Evolutionary conservation across 1,139 yeast genomes (phyloP).

Genomic region (Insectozyma bohioensis): DNA sequence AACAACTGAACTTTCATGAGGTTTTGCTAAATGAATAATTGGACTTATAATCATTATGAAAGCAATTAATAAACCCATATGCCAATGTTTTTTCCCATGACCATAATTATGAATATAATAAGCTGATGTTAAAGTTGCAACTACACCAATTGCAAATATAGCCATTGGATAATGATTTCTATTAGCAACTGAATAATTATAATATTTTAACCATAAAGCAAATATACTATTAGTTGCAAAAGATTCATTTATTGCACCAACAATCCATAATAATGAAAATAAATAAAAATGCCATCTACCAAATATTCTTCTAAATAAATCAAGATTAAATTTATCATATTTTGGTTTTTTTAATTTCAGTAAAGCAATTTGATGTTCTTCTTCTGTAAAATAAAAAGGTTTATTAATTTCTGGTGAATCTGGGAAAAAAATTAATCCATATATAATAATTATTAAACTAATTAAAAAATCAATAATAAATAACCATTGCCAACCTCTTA

Average conservation of each 20-base stretch:
- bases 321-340: slow-evolving; percentile 39
- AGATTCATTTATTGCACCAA: slow-evolving; percentile 62
- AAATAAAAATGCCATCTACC: slow-evolving; percentile 62
- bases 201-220: slow-evolving; percentile 49
- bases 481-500: slow-evolving; percentile 69
- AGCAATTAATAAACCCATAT: slow-evolving; percentile 45
- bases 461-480: slow-evolving; percentile 72
- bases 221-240: slow-evolving; percentile 52
- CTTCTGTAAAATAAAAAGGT: slow-evolving; percentile 33
- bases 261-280: slow-evolving; percentile 53
- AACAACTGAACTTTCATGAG: slow-evolving; percentile 19
- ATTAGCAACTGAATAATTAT: slow-evolving; percentile 42
- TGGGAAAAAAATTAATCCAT: slow-evolving; percentile 59
- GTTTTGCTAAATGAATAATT: slow-evolving; percentile 24
- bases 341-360: slow-evolving; percentile 34
- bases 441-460: slow-evolving; percentile 56
- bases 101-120: slow-evolving; percentile 38
- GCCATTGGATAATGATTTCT: slow-evolving; percentile 61
- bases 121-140: slow-evolving; percentile 46
- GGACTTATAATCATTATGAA: slow-evolving; percentile 41
- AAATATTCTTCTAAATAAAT: slow-evolving; percentile 45
- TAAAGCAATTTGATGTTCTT: slow-evolving; percentile 31
- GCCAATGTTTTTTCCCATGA: slow-evolving; percentile 39
- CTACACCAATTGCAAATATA: slow-evolving; percentile 52
- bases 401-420: slow-evolving; percentile 53